Percentiles rank a stretch among this genome's conserved stretches.
These are phyloP conservation scores for Exserohilum rostratum DNA, from an alignment of 2,329 filamentous ascomycete species.

Conservation along the genomic window DNA sequence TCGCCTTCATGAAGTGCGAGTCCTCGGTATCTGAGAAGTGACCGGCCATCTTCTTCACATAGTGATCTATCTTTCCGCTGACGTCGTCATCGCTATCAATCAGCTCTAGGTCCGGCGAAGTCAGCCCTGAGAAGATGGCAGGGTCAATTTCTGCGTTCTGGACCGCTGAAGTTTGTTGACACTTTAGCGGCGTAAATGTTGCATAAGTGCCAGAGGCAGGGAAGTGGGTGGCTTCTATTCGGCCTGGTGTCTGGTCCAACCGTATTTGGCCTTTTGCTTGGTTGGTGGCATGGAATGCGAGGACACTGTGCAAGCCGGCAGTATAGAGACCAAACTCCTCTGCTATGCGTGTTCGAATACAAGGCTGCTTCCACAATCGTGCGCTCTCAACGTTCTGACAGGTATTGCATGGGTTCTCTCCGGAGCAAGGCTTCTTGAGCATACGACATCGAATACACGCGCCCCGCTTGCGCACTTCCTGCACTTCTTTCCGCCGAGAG, in stretches of 20 bases:
- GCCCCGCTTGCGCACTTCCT: conserved; percentile 64
- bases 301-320: conserved; percentile 58
- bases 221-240: conserved; percentile 61
- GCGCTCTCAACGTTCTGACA: conserved; percentile 66
- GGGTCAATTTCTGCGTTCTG: conserved; percentile 46
- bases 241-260: conserved; percentile 56
- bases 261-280: conserved; percentile 56
- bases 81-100: conserved; percentile 60
- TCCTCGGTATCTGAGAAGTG: conserved; percentile 57
- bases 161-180: conserved; percentile 30
- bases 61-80: conserved; percentile 59
- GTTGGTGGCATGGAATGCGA: conserved; percentile 59
- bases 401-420: conserved; percentile 64
- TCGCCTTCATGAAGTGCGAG: conserved; percentile 59
- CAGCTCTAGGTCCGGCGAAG: conserved; percentile 51
- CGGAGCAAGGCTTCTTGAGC: conserved; percentile 69
- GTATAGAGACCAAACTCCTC: conserved; percentile 65
- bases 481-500: conserved; percentile 63
- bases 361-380: conserved; percentile 65
- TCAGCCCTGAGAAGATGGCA: conserved; percentile 37
- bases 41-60: conserved; percentile 57
- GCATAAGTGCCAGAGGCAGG: conserved; percentile 55
- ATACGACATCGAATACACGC: conserved; percentile 68
- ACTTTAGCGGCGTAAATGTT: conserved; percentile 55
- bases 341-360: conserved; percentile 63